Percentiles rank a stretch among this genome's conserved stretches.
Evolutionary conservation across 768 basidiomycete species (phyloP).

Genomic region (Podaxis sp.): DNA sequence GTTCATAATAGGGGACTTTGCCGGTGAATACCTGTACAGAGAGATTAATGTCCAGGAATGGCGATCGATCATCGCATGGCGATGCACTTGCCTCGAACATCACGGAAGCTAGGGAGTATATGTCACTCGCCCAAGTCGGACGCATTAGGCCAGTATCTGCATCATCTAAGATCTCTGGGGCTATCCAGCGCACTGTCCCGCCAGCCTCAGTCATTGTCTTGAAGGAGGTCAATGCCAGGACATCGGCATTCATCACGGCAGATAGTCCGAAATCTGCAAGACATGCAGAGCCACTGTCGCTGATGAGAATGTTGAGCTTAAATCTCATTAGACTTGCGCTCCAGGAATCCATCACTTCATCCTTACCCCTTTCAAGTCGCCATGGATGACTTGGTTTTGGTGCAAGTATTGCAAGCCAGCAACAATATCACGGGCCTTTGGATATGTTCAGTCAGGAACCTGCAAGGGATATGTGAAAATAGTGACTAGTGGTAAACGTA

Average conservation of each 20-base stretch:
- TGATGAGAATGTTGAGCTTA: constrained; percentile 21
- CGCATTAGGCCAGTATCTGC: not conserved
- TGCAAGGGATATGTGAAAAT: not conserved
- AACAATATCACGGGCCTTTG: constrained; percentile 15
- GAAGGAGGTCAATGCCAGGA: not conserved
- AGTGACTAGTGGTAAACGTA: not conserved
- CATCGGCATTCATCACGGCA: not conserved
- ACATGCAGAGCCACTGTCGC: constrained; percentile 18
- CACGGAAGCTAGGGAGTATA: not conserved
- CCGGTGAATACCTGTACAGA: not conserved
- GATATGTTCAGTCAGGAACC: not conserved
- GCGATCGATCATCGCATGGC: not conserved
- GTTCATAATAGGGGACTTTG: not conserved
- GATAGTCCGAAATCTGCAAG: constrained; percentile 25
- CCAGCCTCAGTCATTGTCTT: not conserved
- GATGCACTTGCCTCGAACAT: not conserved
- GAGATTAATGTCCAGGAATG: not conserved
- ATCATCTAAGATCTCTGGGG: not conserved
- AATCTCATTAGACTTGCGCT: not conserved
- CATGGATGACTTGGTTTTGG: constrained; percentile 17
- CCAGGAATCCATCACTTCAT: no score
- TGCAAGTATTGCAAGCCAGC: constrained; percentile 21
- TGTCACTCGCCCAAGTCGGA: not conserved
- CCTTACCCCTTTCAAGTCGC: constrained; percentile 23
- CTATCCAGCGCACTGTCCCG: not conserved